Evolutionary conservation across 169 alveolate genomes (phyloP).

Genomic region (Eimeria brunetti): DNA sequence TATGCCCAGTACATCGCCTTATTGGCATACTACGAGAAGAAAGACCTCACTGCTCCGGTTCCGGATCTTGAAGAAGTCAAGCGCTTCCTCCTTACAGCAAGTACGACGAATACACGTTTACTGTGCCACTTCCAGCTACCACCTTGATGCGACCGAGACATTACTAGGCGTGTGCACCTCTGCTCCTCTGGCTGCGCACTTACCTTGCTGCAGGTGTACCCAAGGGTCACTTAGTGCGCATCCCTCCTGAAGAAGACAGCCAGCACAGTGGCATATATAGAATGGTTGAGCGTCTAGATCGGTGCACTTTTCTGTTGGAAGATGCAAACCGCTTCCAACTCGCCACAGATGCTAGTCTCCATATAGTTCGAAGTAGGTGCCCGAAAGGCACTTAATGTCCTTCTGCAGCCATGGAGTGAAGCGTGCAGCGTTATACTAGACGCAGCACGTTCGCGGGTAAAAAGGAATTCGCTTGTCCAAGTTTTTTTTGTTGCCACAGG

Average conservation of each 20-base stretch:
- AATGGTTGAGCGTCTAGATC: constrained; percentile 59
- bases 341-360: constrained; percentile 61
- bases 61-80: constrained; percentile 61
- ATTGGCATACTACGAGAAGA: constrained; percentile 37
- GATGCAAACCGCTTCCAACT: constrained; percentile 51
- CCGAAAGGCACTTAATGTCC: not conserved
- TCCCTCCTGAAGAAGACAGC: constrained; percentile 34
- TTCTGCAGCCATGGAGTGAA: not conserved
- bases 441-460: not conserved
- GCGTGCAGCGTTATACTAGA: not conserved
- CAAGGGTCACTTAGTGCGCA: constrained; percentile 55
- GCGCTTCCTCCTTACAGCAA: constrained; percentile 48
- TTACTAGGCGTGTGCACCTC: not conserved
- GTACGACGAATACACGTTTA: not conserved
- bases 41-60: constrained; percentile 34
- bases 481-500: not conserved
- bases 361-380: constrained; percentile 54
- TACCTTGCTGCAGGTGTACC: constrained; percentile 25
- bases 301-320: constrained; percentile 59
- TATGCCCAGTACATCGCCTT: constrained; percentile 42
- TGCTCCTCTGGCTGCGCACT: too few species aligned
- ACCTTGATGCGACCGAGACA: not conserved
- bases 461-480: not conserved
- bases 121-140: not conserved
- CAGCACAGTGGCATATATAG: constrained; percentile 41